A percentile compares a stretch with the other conserved stretches of the same genome.
Evolutionary conservation across 192 early-diverging fungal species (phyloP).

Genomic region (Gaertneriomyces sp.): DNA sequence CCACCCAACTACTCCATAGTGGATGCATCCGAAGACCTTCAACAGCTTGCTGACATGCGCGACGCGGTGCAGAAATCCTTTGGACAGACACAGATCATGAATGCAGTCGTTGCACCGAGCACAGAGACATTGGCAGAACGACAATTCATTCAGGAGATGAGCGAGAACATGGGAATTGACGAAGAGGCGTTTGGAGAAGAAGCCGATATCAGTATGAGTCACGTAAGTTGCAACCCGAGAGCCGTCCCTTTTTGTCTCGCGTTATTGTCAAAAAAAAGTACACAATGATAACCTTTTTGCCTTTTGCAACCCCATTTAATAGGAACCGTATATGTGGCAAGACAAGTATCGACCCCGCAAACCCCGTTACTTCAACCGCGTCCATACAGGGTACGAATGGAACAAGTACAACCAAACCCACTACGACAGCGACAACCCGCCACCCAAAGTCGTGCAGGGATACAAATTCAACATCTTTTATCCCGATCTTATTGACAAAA

Average conservation of each 20-base stretch:
- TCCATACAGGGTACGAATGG: conserved; percentile 98
- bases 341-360: conserved; percentile 95
- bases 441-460: conserved; percentile 92
- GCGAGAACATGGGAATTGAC: conserved; percentile 71
- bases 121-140: conserved; percentile 19
- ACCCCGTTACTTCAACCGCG: conserved; percentile 93
- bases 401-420: conserved; percentile 99
- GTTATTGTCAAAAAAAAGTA: conserved; percentile 11
- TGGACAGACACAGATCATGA: too few relatives aligned
- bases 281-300: neutral
- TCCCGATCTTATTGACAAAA: conserved; percentile 93
- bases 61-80: too few relatives aligned
- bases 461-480: conserved; percentile 99
- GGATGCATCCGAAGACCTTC: too few relatives aligned
- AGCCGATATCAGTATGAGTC: conserved; percentile 51
- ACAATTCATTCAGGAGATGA: conserved; percentile 58
- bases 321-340: conserved; percentile 43
- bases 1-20: too few relatives aligned
- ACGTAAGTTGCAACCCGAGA: neutral
- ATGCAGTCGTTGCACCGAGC: neutral
- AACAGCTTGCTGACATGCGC: too few relatives aligned
- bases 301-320: neutral
- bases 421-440: conserved; percentile 95
- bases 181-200: conserved; percentile 71
- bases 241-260: conserved; percentile 40